These are phyloP conservation scores for Periconia macrospinosa DNA, from an alignment of 2,329 filamentous ascomycete species.

Conservation along the genomic window DNA sequence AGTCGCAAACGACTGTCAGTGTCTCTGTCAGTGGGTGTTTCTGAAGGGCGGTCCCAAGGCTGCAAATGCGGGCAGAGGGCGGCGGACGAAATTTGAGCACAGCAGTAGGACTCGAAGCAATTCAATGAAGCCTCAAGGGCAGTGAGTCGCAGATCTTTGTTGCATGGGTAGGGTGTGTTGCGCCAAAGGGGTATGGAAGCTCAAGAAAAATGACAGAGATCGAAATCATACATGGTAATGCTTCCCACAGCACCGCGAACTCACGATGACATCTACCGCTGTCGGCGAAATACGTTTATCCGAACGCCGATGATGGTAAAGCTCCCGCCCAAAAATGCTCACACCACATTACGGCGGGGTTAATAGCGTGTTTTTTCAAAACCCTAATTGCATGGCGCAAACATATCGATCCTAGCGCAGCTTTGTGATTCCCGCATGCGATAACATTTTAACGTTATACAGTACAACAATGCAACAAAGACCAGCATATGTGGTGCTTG, in stretches of 20 bases:
- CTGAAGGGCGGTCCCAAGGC: neutral
- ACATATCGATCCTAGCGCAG: neutral
- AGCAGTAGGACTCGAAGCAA: slow-evolving; percentile 1
- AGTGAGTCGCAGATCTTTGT: neutral
- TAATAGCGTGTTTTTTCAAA: neutral
- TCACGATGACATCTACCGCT: neutral
- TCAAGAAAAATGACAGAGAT: neutral
- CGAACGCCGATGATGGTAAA: neutral
- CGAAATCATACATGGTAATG: neutral
- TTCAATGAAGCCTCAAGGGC: neutral
- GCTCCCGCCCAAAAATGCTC: neutral
- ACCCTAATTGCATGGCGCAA: neutral
- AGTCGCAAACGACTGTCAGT: neutral
- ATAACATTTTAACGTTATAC: too few species aligned
- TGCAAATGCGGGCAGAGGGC: neutral
- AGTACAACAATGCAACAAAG: too few species aligned
- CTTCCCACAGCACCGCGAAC: neutral
- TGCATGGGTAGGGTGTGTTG: slow-evolving; percentile 4
- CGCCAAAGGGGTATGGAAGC: neutral
- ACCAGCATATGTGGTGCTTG: too few species aligned
- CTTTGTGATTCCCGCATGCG: too few species aligned
- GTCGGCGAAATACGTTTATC: neutral
- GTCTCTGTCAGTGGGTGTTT: neutral
- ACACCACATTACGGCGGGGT: neutral
- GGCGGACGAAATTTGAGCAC: neutral